Percentiles rank a stretch among this genome's conserved stretches.
These are phyloP conservation scores for Linaria vulgaris DNA, from an alignment of 257 asterid genomes.

Conservation along the genomic window DNA sequence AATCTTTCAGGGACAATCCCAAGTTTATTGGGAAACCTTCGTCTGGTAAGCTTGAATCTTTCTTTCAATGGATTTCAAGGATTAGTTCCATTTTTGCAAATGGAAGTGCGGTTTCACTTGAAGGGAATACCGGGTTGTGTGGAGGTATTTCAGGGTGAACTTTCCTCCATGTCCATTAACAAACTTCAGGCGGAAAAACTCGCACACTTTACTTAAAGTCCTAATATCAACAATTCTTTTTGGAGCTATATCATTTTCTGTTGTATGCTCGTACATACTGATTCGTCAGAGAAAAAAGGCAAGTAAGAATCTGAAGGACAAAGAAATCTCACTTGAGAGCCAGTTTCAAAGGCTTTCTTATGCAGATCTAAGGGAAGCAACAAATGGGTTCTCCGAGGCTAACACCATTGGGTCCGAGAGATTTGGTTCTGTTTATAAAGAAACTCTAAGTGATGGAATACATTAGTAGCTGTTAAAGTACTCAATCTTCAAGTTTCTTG, in stretches of 20 bases:
- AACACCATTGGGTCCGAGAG: conserved; percentile 33
- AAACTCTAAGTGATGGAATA: conserved; percentile 16
- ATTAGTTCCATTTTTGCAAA: conserved; percentile 28
- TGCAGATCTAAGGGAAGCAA: conserved; percentile 22
- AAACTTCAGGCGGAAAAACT: not conserved
- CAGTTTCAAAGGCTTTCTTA: conserved; percentile 27
- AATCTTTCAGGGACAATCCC: conserved; percentile 34
- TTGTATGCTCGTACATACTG: conserved; percentile 12
- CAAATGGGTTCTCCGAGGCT: conserved; percentile 29
- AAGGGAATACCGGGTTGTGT: conserved; percentile 30
- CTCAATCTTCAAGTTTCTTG: conserved; percentile 27
- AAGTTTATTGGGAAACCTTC: conserved; percentile 12
- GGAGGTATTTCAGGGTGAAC: conserved; percentile 25
- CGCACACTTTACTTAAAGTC: not conserved
- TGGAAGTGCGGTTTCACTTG: conserved; percentile 24
- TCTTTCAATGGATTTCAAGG: conserved; percentile 29
- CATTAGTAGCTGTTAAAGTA: conserved; percentile 33
- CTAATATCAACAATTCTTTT: not conserved
- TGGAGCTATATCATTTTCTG: conserved; percentile 14
- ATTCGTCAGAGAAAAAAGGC: conserved; percentile 9
- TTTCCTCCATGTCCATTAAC: conserved; percentile 28
- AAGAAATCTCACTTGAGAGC: not conserved
- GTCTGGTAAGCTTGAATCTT: conserved; percentile 24
- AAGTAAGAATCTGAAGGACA: not conserved
- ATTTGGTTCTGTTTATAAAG: conserved; percentile 30